phyloP scores from a whole-genome alignment of 2,329 filamentous ascomycete species.

The Fusarium sarcochroum region DNA sequence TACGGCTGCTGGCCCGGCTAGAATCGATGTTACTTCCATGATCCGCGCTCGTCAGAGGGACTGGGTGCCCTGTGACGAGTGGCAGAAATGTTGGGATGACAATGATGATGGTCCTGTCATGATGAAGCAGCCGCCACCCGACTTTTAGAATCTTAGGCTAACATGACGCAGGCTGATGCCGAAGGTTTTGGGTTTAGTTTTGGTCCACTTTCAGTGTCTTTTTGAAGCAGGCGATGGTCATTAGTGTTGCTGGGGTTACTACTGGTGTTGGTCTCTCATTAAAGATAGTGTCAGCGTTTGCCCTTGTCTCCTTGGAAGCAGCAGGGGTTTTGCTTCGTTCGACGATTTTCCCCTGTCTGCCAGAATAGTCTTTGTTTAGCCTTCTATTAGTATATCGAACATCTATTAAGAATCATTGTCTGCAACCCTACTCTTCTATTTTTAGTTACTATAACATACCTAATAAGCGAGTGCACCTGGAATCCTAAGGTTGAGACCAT shows the following conservation, averaged over 20 bases:
- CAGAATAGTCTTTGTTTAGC: no score
- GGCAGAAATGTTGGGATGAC: slow-evolving; percentile 28
- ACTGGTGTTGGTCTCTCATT: background rate
- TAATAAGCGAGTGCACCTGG: no score
- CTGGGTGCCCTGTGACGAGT: slow-evolving; percentile 25
- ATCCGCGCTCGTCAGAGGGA: slow-evolving; percentile 12
- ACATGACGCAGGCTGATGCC: slow-evolving; percentile 4
- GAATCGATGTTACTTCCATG: slow-evolving; percentile 12
- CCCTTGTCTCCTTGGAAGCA: background rate
- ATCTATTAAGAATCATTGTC: no score
- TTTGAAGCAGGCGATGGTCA: background rate
- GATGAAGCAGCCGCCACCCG: slow-evolving; percentile 18
- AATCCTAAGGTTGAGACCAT: no score
- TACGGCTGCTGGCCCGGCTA: background rate
- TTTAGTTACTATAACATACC: no score
- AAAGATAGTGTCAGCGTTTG: background rate
- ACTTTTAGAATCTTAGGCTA: slow-evolving; percentile 17
- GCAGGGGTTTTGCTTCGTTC: slow-evolving; percentile 6
- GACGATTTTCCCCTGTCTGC: slow-evolving; percentile 6
- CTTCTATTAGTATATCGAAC: no score
- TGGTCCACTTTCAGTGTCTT: background rate
- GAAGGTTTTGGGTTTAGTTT: background rate
- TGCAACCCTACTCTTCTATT: no score
- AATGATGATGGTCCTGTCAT: slow-evolving; percentile 32
- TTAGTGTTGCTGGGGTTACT: background rate